Base-by-base conservation (phyloP, 2,329 filamentous ascomycete species). In the Epichloe festucae region DNA sequence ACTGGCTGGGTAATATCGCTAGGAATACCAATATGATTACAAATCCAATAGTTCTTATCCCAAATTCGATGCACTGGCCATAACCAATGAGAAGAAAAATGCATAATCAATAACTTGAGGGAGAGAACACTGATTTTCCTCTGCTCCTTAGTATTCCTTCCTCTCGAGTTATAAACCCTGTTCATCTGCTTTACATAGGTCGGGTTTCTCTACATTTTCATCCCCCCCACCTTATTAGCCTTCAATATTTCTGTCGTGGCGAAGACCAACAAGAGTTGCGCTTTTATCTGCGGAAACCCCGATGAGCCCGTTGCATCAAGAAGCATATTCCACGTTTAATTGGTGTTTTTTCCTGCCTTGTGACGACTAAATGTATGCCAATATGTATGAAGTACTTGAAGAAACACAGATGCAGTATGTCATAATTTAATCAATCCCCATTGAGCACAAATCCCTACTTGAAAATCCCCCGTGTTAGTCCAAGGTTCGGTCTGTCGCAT, bases 341-440 rank as follows among this genome's bases (percentile, higher is more conserved):
- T 38, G 17, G 27, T 46, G 35, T 8, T 50, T 19, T 50, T 43
- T 35, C 17, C 19, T 50, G 15, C 15, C 44, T 34, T 50, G 27
- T 42, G 40, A 38, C 34, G 36, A 44, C 47, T 49, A 50, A 31
- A 53, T 40, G 36, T 50, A 47, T 36, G 36, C 17, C 31, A 27
- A 19, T 34, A 47, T 50, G 47, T 53, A 50, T 43, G 46, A 41
- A 42, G 27, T 38, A 49, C 38, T n/a, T 27, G 34, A 17, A 15
- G 23, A 42, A 27, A 36, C 34, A 44, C 40, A 46, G 35, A 41
- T 46, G 31, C n/a, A 48, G 39, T 39, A 52, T 42, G 27, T 44
- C 31, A 44, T 44, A 23, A 23, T 46, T 46, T 46, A 19, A 8
- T 8, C 40, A 40, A 8, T 5, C 41, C 21, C 21, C 21, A 21